Percentiles rank a stretch among this genome's conserved stretches.
phyloP scores from a whole-genome alignment of 2,329 filamentous ascomycete genomes.

The Phoma sp. region DNA sequence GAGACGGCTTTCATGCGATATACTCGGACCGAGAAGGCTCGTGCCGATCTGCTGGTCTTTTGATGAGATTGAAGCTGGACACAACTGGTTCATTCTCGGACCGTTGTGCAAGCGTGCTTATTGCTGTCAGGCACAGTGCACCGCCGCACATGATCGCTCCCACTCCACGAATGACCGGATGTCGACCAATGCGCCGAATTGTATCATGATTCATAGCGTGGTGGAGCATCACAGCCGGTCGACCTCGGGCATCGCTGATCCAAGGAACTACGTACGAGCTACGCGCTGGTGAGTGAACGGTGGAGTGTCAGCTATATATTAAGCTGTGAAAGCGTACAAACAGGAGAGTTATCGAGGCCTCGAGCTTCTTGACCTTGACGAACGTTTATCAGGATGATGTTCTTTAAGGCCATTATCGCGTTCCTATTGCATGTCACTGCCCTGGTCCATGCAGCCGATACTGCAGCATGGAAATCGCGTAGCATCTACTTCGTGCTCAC shows the following conservation, averaged over 20 bases:
- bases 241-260: constrained; percentile 10
- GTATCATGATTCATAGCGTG: constrained; percentile 7
- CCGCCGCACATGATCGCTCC: constrained; percentile 6
- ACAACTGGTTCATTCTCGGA: constrained; percentile 13
- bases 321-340: not conserved
- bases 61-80: not conserved
- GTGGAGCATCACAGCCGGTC: constrained; percentile 1
- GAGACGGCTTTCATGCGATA: constrained; percentile 5
- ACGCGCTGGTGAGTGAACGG: constrained; percentile 2
- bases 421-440: constrained; percentile 25
- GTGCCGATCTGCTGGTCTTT: constrained; percentile 4
- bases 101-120: constrained; percentile 8
- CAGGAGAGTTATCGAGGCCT: not conserved
- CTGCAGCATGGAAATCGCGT: constrained; percentile 44
- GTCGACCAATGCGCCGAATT: not conserved
- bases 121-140: constrained; percentile 14
- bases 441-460: constrained; percentile 37
- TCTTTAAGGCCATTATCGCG: constrained; percentile 22
- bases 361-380: not conserved
- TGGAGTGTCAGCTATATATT: constrained; percentile 13
- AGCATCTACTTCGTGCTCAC: constrained; percentile 47
- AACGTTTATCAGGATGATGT: constrained; percentile 21
- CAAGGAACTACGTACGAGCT: constrained; percentile 3
- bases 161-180: constrained; percentile 13
- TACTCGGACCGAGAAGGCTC: constrained; percentile 16